These are phyloP conservation scores for Pseudogymnoascus sp. DNA, from an alignment of 2,329 filamentous ascomycete species.

Conservation along the genomic window DNA sequence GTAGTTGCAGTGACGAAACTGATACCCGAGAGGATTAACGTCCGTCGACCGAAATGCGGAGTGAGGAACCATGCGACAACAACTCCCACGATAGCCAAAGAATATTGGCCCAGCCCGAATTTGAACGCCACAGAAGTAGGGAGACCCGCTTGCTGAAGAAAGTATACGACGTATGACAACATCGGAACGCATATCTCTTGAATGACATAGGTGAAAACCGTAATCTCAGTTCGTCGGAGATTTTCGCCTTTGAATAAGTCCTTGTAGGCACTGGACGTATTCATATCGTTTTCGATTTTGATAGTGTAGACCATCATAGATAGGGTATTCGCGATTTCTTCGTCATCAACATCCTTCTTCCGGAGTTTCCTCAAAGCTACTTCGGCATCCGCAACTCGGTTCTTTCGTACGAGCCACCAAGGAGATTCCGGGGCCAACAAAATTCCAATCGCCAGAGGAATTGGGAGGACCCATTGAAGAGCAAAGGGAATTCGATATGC, in stretches of 20 bases:
- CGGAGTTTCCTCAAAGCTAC: slow-evolving; percentile 13
- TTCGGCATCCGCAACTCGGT: slow-evolving; percentile 35
- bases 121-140: slow-evolving; percentile 39
- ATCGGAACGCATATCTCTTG: slow-evolving; percentile 42
- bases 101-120: slow-evolving; percentile 40
- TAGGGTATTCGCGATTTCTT: slow-evolving; percentile 25
- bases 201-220: slow-evolving; percentile 16
- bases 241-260: slow-evolving; percentile 40
- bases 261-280: slow-evolving; percentile 33
- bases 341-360: slow-evolving; percentile 33
- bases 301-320: slow-evolving; percentile 47
- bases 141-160: slow-evolving; percentile 47
- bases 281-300: slow-evolving; percentile 38
- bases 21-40: slow-evolving; percentile 17
- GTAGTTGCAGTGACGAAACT: slow-evolving; percentile 17
- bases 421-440: slow-evolving; percentile 37
- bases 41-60: slow-evolving; percentile 18
- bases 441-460: slow-evolving; percentile 36
- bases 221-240: slow-evolving; percentile 41
- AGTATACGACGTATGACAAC: slow-evolving; percentile 52
- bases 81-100: slow-evolving; percentile 36
- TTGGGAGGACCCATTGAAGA: slow-evolving; percentile 40
- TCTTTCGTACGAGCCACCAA: slow-evolving; percentile 39
- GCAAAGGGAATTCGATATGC: slow-evolving; percentile 39
- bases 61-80: slow-evolving; percentile 21